phyloP scores from a whole-genome alignment of 345 rosid genomes.

The Citrus mangshanensis region DNA sequence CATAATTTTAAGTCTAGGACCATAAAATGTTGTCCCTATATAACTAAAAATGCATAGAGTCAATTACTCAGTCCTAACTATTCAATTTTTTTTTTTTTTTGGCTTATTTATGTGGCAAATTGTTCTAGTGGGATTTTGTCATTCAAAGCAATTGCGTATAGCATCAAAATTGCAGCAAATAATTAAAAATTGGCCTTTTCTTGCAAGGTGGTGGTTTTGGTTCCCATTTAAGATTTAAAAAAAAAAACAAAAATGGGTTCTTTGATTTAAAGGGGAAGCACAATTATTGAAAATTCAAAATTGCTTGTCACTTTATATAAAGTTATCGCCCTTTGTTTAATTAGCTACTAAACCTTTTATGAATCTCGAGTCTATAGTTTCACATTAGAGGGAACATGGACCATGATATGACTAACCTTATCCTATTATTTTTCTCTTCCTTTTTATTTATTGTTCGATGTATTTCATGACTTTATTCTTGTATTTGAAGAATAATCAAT shows the following conservation, averaged over 20 bases:
- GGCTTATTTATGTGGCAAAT: background rate
- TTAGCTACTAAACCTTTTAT: background rate
- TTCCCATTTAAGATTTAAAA: background rate
- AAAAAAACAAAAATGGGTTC: background rate
- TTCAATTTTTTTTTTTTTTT: background rate
- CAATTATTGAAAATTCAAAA: background rate
- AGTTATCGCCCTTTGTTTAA: background rate
- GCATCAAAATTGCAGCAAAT: background rate
- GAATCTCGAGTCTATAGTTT: background rate
- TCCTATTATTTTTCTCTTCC: background rate
- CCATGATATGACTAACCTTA: background rate
- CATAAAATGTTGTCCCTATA: background rate
- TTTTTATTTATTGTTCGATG: background rate
- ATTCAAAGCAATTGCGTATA: too few species aligned
- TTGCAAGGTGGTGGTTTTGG: background rate
- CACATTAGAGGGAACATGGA: background rate
- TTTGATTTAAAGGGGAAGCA: background rate
- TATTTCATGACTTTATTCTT: background rate
- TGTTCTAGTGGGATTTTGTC: background rate
- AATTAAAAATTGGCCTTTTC: background rate
- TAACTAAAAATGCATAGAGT: background rate
- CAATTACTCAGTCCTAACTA: background rate
- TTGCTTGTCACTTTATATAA: background rate
- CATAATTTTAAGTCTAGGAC: background rate
- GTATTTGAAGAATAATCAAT: background rate